Base-by-base conservation (phyloP, 192 early-diverging fungal species). In the Dissophora ornata region DNA sequence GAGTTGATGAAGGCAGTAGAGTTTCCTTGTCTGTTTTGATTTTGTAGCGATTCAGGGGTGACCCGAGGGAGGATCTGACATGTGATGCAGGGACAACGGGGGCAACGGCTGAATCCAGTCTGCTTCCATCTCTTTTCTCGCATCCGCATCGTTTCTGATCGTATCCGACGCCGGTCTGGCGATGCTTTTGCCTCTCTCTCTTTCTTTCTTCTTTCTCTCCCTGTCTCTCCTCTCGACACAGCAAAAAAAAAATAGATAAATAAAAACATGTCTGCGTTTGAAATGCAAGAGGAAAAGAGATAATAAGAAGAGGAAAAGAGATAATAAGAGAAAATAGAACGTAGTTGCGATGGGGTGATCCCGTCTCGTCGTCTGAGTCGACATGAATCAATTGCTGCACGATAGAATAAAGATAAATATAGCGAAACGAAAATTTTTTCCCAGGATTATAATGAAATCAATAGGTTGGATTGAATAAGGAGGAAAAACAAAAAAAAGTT, bases 251-350 rank as follows among this genome's bases (percentile, higher is more conserved):
- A 38, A 38, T n/a, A 7, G 45, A 47, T 24, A 21, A 33, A 36
- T 15, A 18, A 40, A 62, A 62, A 45, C 4, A 4, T 38, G 53
- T 55, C 53, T 55, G 53, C 34, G 53, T 38, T 38, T 38, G 15
- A 55, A 33, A 21, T 38, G 30, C 53, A 38, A 38, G 36, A 18
- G 18, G 4, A 45, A 45, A 45, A 18, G n/a, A 45, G 18, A 45
- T 12, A 42, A 40, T 42, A 28, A 28, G n/a, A 36, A 19, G 33
- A 6, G 11, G 21, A 18, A 36, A 10, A 47, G 7, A 33, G 26
- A 44, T 3, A 41, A 60, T 33, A 60, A 24, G 55, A 42, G 24
- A 16, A 5, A 5, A 45, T 45, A 45, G n/a, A n/a, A n/a, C 44
- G 4, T 45, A 18, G 6, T 42, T 21, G 38, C 34, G 13, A 55